Conservation (phyloP, 1,284 basidiomycete species). For the Earliella scabrosa region DNA sequence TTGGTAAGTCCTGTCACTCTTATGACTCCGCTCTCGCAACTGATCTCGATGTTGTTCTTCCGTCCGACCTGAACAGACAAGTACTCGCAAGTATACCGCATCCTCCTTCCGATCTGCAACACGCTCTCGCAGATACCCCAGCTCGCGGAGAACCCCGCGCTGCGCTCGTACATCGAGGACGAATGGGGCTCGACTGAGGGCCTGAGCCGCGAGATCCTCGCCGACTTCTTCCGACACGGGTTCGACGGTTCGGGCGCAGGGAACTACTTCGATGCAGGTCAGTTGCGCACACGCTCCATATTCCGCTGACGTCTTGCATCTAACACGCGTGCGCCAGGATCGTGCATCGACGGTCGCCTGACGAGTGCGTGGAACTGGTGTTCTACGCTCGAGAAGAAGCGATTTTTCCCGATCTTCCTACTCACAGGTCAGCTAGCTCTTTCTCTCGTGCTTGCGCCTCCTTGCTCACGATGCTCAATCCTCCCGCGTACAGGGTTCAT, state of each 20-base stretch:
- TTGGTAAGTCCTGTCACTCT: constrained; percentile 44
- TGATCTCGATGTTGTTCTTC: neutral
- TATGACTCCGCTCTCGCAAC: too few relatives aligned
- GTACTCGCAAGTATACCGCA: constrained; percentile 86
- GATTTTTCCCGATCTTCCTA: constrained; percentile 79
- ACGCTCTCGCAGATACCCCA: constrained; percentile 70
- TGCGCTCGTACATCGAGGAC: constrained; percentile 76
- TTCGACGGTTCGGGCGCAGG: constrained; percentile 85
- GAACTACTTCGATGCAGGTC: constrained; percentile 79
- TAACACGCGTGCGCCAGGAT: too few relatives aligned
- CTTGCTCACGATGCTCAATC: neutral
- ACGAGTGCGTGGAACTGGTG: constrained; percentile 91
- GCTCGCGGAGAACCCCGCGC: constrained; percentile 65
- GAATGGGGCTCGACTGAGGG: constrained; percentile 78
- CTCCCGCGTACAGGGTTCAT: constrained; percentile 60
- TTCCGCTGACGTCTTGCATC: too few relatives aligned
- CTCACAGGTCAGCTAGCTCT: constrained; percentile 62
- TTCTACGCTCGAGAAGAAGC: constrained; percentile 78
- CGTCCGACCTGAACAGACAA: constrained; percentile 54
- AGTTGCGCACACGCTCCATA: too few relatives aligned
- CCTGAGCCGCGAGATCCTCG: constrained; percentile 67
- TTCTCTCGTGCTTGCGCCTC: neutral
- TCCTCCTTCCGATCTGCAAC: constrained; percentile 81
- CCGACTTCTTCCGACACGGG: constrained; percentile 83
- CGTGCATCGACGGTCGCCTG: constrained; percentile 64